Conservation (phyloP, 2,329 filamentous ascomycete genomes). For the Clarireedia homoeocarpa region DNA sequence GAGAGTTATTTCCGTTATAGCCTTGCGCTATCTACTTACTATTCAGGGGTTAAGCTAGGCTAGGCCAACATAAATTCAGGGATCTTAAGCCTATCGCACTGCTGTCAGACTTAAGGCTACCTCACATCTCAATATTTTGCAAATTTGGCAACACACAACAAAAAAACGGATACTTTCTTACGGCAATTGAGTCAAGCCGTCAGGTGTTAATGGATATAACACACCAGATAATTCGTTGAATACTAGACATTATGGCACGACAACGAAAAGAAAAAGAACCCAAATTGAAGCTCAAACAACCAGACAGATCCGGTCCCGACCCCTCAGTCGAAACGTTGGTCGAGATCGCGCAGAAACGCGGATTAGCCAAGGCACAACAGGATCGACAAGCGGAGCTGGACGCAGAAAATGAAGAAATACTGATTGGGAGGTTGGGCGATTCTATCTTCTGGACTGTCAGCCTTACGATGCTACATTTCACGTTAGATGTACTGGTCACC, state of each 20-base stretch:
- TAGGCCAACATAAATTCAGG: too few relatives aligned
- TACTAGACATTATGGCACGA: slow-evolving; percentile 33
- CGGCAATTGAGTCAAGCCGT: too few relatives aligned
- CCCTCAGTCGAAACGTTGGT: slow-evolving; percentile 59
- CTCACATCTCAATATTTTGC: too few relatives aligned
- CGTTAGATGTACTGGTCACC: slow-evolving; percentile 71
- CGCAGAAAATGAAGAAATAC: slow-evolving; percentile 20
- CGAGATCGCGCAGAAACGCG: slow-evolving; percentile 58
- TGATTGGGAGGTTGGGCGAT: slow-evolving; percentile 34
- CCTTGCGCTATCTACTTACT: too few relatives aligned
- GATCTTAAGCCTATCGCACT: too few relatives aligned
- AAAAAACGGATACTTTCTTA: too few relatives aligned
- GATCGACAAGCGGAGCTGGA: slow-evolving; percentile 19
- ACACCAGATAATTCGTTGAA: too few relatives aligned
- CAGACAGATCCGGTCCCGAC: slow-evolving; percentile 55
- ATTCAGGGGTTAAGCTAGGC: too few relatives aligned
- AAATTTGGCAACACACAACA: too few relatives aligned
- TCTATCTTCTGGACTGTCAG: slow-evolving; percentile 51
- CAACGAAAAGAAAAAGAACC: slow-evolving; percentile 39
- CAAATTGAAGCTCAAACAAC: slow-evolving; percentile 57
- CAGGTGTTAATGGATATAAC: too few relatives aligned
- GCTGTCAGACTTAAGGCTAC: too few relatives aligned
- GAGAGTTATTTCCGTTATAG: too few relatives aligned
- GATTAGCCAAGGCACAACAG: slow-evolving; percentile 34
- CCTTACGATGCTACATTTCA: slow-evolving; percentile 66